Conservation (phyloP, 2,329 filamentous ascomycete species). For the Leptographium galeiforme region DNA sequence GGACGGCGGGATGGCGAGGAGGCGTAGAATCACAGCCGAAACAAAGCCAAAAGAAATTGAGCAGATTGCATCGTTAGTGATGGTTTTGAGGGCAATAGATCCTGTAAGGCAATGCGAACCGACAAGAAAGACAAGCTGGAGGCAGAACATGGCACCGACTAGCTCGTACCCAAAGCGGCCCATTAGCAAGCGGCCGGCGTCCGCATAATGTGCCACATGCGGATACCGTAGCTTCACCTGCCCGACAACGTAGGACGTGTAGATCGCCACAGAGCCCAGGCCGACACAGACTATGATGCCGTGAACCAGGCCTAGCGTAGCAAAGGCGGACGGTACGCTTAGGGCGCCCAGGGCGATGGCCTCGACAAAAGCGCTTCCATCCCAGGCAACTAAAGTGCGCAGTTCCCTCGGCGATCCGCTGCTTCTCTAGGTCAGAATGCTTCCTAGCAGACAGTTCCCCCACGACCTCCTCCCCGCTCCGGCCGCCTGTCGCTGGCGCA, state of each 20-base stretch:
- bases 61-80: slow-evolving; percentile 41
- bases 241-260: slow-evolving; percentile 26
- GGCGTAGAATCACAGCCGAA: slow-evolving; percentile 30
- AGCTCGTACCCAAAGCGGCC: slow-evolving; percentile 49
- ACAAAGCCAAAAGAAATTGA: slow-evolving; percentile 31
- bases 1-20: slow-evolving; percentile 32
- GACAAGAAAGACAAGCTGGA: slow-evolving; percentile 57
- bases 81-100: slow-evolving; percentile 51
- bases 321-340: slow-evolving; percentile 37
- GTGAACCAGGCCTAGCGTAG: slow-evolving; percentile 36
- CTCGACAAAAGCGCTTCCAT: slow-evolving; percentile 45
- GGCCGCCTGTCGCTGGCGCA: no score
- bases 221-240: slow-evolving; percentile 37
- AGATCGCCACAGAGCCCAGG: slow-evolving; percentile 25
- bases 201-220: slow-evolving; percentile 51
- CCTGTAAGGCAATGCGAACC: slow-evolving; percentile 61
- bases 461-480: neutral
- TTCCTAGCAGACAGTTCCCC: neutral
- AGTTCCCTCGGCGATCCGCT: slow-evolving; percentile 19
- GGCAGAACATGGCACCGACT: slow-evolving; percentile 44
- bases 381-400: slow-evolving; percentile 39
- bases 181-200: slow-evolving; percentile 49
- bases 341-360: slow-evolving; percentile 41
- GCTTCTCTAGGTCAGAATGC: slow-evolving; percentile 5
- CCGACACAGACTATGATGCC: slow-evolving; percentile 12